These are phyloP conservation scores for Wickerhamomyces queroliae DNA, from an alignment of 805 yeast species.

Conservation along the genomic window DNA sequence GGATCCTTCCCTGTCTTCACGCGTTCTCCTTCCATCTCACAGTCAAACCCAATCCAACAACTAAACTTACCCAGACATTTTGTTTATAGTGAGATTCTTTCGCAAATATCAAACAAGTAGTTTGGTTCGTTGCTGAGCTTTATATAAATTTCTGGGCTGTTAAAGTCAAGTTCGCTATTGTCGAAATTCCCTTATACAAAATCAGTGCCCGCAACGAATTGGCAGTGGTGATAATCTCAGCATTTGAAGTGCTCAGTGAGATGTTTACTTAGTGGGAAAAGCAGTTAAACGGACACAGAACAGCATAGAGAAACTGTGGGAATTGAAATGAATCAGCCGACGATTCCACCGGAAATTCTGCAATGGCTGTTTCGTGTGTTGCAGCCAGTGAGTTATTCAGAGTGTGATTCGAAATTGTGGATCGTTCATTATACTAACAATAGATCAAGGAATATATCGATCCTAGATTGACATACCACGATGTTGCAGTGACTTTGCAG, in stretches of 20 bases:
- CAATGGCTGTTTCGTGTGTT: slow-evolving; percentile 57
- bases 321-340: slow-evolving; percentile 1
- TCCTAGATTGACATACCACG: slow-evolving; percentile 56
- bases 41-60: neutral
- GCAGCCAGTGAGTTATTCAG: slow-evolving; percentile 34
- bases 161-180: no score
- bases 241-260: neutral
- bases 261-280: no score
- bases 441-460: slow-evolving; percentile 44
- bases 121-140: no score
- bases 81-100: neutral
- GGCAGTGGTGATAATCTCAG: no score
- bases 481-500: slow-evolving; percentile 49
- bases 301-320: neutral
- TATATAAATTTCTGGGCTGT: no score
- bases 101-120: neutral
- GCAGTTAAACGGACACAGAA: no score
- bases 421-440: neutral
- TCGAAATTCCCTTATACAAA: no score
- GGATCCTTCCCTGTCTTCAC: no score
- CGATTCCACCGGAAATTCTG: slow-evolving; percentile 26
- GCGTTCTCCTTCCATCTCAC: no score
- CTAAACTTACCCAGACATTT: neutral
- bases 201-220: no score
- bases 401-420: no score